Evolutionary conservation across 192 early-diverging fungal species (phyloP).

Genomic region (Piromyces finnis): DNA sequence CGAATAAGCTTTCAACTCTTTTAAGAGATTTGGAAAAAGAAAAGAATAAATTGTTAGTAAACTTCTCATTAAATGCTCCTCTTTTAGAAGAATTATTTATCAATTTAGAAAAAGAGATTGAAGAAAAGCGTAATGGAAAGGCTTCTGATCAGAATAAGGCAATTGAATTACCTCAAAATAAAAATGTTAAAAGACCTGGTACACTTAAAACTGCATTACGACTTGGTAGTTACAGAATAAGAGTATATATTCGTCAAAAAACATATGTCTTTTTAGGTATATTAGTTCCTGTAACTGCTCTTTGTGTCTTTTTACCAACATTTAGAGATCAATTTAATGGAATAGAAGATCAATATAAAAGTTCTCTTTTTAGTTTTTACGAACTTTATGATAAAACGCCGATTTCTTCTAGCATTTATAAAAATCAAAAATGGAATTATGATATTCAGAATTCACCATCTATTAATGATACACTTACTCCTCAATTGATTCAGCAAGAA

Average conservation of each 20-base stretch:
- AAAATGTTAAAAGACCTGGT: background rate
- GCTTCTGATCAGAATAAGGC: background rate
- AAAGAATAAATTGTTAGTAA: background rate
- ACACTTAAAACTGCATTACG: background rate
- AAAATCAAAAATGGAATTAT: background rate
- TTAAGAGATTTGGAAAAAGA: background rate
- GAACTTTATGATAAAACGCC: no score
- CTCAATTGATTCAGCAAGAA: background rate
- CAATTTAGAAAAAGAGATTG: background rate
- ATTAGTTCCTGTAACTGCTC: background rate
- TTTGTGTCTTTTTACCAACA: background rate
- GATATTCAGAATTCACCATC: background rate
- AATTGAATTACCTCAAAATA: background rate
- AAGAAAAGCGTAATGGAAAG: background rate
- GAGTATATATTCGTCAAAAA: background rate
- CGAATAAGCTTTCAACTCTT: background rate
- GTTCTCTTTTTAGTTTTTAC: no score
- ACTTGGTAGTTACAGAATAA: background rate
- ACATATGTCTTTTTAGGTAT: background rate
- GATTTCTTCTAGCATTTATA: background rate
- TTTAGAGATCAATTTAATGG: background rate
- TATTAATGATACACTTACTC: background rate
- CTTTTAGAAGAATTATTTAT: background rate
- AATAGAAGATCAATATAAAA: no score
- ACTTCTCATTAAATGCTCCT: background rate